Evolutionary conservation across 2,329 filamentous ascomycete genomes (phyloP).

Genomic region (Gaeumannomyces tritici): DNA sequence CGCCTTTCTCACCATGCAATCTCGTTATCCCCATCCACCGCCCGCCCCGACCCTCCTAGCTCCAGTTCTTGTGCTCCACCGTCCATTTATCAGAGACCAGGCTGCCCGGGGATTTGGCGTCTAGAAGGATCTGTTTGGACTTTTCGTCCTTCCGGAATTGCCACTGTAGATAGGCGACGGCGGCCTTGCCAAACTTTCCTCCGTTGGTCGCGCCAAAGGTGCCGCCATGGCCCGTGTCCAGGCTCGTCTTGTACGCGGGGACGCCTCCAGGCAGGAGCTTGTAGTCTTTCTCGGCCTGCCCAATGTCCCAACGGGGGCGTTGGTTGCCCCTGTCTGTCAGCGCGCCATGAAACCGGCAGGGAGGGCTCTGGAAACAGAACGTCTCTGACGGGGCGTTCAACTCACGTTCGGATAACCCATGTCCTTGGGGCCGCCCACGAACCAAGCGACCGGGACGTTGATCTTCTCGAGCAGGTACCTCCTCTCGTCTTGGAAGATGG

Average conservation of each 20-base stretch:
- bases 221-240: slow-evolving; percentile 13
- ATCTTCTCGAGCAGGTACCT: slow-evolving; percentile 13
- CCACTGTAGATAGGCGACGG: slow-evolving; percentile 12
- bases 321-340: neutral
- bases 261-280: slow-evolving; percentile 9
- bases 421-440: slow-evolving; percentile 12
- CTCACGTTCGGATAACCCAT: slow-evolving; percentile 13
- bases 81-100: slow-evolving; percentile 12
- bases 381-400: neutral
- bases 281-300: slow-evolving; percentile 12
- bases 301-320: too few species aligned
- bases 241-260: slow-evolving; percentile 12
- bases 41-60: neutral
- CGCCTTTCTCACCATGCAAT: neutral
- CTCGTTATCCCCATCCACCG: neutral
- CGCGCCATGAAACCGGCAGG: neutral
- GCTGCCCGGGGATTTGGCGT: slow-evolving; percentile 8
- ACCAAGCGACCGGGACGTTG: slow-evolving; percentile 14
- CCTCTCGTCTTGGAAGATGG: slow-evolving; percentile 14
- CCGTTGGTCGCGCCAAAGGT: slow-evolving; percentile 13
- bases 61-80: slow-evolving; percentile 6
- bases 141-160: slow-evolving; percentile 9
- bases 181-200: slow-evolving; percentile 12
- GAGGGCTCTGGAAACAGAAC: neutral
- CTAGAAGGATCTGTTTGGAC: slow-evolving; percentile 8